Evolutionary conservation across 2,329 filamentous ascomycete genomes (phyloP).

Genomic region (Orbilia quercus): DNA sequence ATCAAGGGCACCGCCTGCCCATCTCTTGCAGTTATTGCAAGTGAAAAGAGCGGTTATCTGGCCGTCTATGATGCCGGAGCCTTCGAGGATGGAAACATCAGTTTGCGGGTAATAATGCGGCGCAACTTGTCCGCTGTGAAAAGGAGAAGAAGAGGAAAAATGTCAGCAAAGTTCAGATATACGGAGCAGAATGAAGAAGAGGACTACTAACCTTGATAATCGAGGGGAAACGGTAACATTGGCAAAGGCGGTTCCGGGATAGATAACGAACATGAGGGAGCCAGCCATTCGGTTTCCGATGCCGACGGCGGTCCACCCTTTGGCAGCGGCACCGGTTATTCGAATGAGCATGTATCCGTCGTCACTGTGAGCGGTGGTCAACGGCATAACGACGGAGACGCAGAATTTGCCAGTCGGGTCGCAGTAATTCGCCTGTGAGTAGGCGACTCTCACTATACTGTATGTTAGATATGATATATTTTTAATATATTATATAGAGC

Average conservation of each 20-base stretch:
- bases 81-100: constrained; percentile 56
- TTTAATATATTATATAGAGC: neutral
- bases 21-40: constrained; percentile 68
- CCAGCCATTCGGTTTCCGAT: constrained; percentile 65
- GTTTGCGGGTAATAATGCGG: constrained; percentile 53
- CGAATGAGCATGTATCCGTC: constrained; percentile 57
- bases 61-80: constrained; percentile 57
- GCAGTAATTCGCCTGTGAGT: constrained; percentile 50
- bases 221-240: constrained; percentile 61
- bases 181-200: neutral
- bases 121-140: constrained; percentile 39
- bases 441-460: constrained; percentile 24
- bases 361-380: constrained; percentile 33
- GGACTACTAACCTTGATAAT: constrained; percentile 22
- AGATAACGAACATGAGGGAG: constrained; percentile 65
- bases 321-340: constrained; percentile 57
- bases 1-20: constrained; percentile 65
- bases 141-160: neutral
- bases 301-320: constrained; percentile 65
- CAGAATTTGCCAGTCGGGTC: constrained; percentile 47
- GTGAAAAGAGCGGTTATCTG: constrained; percentile 59
- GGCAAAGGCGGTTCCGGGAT: constrained; percentile 62
- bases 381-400: constrained; percentile 44
- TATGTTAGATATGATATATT: neutral
- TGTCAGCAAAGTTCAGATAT: constrained; percentile 2